Evolutionary conservation across 2,329 filamentous ascomycete species (phyloP).

Genomic region (Clarireedia sp.): DNA sequence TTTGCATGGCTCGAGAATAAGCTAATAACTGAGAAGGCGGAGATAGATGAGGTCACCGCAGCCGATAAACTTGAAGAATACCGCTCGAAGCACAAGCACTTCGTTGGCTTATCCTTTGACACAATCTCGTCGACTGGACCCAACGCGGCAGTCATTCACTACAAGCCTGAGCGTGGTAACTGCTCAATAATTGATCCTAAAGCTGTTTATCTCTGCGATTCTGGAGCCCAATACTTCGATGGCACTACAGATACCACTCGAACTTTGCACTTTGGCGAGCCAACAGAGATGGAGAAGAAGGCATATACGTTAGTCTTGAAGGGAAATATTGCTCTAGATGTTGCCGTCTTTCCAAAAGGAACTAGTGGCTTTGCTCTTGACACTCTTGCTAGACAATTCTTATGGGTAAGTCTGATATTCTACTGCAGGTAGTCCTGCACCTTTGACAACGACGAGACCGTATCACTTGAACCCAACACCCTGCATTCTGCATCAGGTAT

Average conservation of each 20-base stretch:
- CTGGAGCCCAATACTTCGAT: slow-evolving; percentile 91
- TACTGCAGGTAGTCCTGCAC: too few species aligned
- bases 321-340: slow-evolving; percentile 83
- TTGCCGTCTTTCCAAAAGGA: slow-evolving; percentile 84
- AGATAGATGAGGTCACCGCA: slow-evolving; percentile 80
- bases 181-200: slow-evolving; percentile 79
- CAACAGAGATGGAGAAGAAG: slow-evolving; percentile 74
- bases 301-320: slow-evolving; percentile 93
- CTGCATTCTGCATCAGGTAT: too few species aligned
- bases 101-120: slow-evolving; percentile 85
- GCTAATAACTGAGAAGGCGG: slow-evolving; percentile 62
- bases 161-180: slow-evolving; percentile 75
- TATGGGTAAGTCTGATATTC: slow-evolving; percentile 59
- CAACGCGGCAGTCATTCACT: slow-evolving; percentile 84
- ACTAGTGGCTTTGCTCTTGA: slow-evolving; percentile 92
- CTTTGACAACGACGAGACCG: too few species aligned
- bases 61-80: slow-evolving; percentile 82
- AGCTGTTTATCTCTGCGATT: slow-evolving; percentile 90
- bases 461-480: too few species aligned
- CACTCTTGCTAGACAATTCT: slow-evolving; percentile 75
- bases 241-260: slow-evolving; percentile 94
- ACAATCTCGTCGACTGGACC: slow-evolving; percentile 93
- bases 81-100: slow-evolving; percentile 61
- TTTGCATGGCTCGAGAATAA: slow-evolving; percentile 97
- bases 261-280: slow-evolving; percentile 84